These are phyloP conservation scores for Zanthoxylum bungeanum DNA, from an alignment of 345 rosid species.

Conservation along the genomic window DNA sequence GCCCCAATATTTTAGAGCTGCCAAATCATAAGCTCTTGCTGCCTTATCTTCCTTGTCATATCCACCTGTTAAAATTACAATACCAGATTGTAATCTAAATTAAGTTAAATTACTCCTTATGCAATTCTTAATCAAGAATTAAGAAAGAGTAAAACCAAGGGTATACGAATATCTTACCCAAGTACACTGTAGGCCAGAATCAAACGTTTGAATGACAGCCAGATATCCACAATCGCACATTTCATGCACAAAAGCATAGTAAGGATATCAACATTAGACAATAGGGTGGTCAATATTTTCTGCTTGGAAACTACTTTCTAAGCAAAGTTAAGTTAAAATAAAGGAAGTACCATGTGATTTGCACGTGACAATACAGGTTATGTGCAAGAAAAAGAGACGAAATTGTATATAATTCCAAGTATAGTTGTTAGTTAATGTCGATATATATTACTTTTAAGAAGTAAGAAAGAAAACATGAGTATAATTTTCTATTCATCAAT, in stretches of 20 bases:
- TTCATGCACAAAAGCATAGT: conserved; percentile 33
- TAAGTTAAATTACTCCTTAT: not conserved
- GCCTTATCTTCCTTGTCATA: conserved; percentile 99
- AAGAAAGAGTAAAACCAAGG: not conserved
- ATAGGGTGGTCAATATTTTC: conserved; percentile 36
- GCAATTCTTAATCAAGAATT: not conserved
- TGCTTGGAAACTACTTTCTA: conserved; percentile 14
- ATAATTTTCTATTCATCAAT: not conserved
- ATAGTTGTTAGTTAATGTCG: not conserved
- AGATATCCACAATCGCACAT: conserved; percentile 18
- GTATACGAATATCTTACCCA: conserved; percentile 86
- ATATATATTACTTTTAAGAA: not conserved
- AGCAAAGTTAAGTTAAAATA: conserved; percentile 1
- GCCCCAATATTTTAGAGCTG: conserved; percentile 96
- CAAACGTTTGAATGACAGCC: conserved; percentile 17
- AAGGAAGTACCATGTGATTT: conserved; percentile 12
- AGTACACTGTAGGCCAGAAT: conserved; percentile 67
- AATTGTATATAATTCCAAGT: not conserved
- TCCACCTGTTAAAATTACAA: conserved; percentile 60
- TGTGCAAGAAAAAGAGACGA: too few species aligned
- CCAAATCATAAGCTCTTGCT: conserved; percentile 92
- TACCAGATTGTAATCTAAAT: not conserved
- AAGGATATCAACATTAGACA: conserved; percentile 16
- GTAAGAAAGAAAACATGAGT: not conserved
- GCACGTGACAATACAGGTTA: conserved; percentile 15